Evolutionary conservation across 2,329 filamentous ascomycete species (phyloP).

Genomic region (Hymenoscyphus infarciens): DNA sequence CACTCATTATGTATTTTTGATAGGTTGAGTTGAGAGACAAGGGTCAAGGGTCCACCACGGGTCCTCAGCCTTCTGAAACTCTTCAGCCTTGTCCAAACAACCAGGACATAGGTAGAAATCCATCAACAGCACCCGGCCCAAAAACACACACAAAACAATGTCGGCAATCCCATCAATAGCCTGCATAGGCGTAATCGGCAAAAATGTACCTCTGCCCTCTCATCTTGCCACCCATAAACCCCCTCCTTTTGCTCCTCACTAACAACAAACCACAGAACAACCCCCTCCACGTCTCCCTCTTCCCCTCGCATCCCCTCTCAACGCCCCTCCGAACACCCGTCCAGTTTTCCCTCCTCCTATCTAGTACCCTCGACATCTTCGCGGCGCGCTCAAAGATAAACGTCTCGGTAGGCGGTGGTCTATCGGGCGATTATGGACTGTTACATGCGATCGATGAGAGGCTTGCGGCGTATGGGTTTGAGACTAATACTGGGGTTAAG

Average conservation of each 20-base stretch:
- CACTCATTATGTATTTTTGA: too few relatives aligned
- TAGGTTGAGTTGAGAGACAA: not conserved
- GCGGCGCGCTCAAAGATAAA: conserved; percentile 75
- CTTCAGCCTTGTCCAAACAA: conserved; percentile 7
- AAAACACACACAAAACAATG: conserved; percentile 34
- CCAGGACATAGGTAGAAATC: not conserved
- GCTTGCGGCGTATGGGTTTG: conserved; percentile 89
- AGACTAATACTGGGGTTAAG: conserved; percentile 92
- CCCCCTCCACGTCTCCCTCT: conserved; percentile 87
- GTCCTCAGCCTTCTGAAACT: conserved; percentile 4
- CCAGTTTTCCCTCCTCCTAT: conserved; percentile 88
- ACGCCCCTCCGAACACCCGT: conserved; percentile 65
- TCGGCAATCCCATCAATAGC: conserved; percentile 74
- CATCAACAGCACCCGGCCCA: conserved; percentile 3
- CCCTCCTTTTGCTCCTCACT: not conserved
- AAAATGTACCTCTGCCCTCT: conserved; percentile 61
- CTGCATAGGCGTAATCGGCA: conserved; percentile 90
- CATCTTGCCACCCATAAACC: not conserved
- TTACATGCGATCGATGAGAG: conserved; percentile 92
- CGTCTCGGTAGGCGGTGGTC: conserved; percentile 45
- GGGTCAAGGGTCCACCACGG: not conserved
- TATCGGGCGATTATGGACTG: conserved; percentile 83
- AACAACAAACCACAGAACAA: conserved; percentile 65
- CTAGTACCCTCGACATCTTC: conserved; percentile 90
- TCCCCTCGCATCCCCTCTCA: conserved; percentile 54